These are phyloP conservation scores for Backusella tuberculispora DNA, from an alignment of 192 early-diverging fungal species.

Conservation along the genomic window DNA sequence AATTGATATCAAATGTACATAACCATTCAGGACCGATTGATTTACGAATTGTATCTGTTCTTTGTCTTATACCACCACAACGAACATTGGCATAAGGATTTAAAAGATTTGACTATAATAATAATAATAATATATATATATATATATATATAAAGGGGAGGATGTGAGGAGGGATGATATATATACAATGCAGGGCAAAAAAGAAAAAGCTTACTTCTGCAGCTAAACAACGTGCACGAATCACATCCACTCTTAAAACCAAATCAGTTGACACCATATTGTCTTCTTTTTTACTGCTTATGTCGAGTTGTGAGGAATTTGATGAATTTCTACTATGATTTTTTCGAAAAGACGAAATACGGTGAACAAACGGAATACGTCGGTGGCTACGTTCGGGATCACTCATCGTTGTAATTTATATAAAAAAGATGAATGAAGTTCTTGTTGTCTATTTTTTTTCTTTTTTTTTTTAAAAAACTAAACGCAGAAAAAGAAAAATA, in stretches of 20 bases:
- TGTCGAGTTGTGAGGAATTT: background rate
- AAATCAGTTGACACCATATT: conserved; percentile 15
- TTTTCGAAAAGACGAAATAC: conserved; percentile 11
- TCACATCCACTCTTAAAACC: conserved; percentile 9
- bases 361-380: conserved; percentile 18
- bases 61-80: conserved; percentile 60
- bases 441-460: background rate
- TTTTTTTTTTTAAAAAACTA: background rate
- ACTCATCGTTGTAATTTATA: background rate
- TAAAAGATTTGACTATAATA: conserved; percentile 7
- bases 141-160: background rate
- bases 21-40: conserved; percentile 69
- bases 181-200: no score
- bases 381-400: conserved; percentile 6
- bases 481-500: background rate
- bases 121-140: background rate
- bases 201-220: conserved; percentile 9
- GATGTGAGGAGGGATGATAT: background rate
- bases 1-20: conserved; percentile 59
- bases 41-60: conserved; percentile 64
- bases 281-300: background rate
- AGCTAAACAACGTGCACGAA: conserved; percentile 10
- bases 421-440: no score
- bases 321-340: conserved; percentile 2
- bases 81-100: conserved; percentile 55